A percentile compares a stretch with the other conserved stretches of the same genome.
These are phyloP conservation scores for Hypsizygus marmoreus DNA, from an alignment of 768 basidiomycete species.

Conservation along the genomic window DNA sequence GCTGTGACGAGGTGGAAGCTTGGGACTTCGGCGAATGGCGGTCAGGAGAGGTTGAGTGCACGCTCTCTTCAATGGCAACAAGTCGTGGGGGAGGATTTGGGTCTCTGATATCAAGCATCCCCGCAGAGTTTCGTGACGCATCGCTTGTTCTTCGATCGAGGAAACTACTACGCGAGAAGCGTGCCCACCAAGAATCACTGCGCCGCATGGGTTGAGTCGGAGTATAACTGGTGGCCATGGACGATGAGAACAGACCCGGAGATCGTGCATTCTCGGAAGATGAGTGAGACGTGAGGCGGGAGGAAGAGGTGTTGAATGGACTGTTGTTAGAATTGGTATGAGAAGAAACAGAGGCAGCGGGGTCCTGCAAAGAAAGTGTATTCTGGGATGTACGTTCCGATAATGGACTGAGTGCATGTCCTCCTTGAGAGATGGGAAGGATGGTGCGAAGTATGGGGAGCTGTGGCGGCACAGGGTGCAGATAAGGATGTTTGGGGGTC, in stretches of 20 bases:
- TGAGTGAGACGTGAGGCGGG: slow-evolving; percentile 27
- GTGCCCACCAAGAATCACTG: slow-evolving; percentile 78
- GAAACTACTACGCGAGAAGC: slow-evolving; percentile 67
- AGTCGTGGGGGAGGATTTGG: slow-evolving; percentile 77
- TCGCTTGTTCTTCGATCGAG: slow-evolving; percentile 58
- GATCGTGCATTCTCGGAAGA: slow-evolving; percentile 28
- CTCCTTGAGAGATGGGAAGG: slow-evolving; percentile 33
- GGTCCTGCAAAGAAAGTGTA: slow-evolving; percentile 28
- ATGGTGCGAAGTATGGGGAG: slow-evolving; percentile 30
- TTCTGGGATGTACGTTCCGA: slow-evolving; percentile 38
- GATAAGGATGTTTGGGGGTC: slow-evolving; percentile 6
- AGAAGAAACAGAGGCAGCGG: slow-evolving; percentile 27
- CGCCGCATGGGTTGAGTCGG: slow-evolving; percentile 55
- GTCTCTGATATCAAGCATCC: slow-evolving; percentile 66
- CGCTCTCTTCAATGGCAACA: slow-evolving; percentile 56
- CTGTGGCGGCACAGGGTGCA: slow-evolving; percentile 17
- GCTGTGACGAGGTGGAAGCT: slow-evolving; percentile 9
- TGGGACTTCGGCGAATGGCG: slow-evolving; percentile 16
- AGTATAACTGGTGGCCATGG: slow-evolving; percentile 40
- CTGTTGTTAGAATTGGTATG: slow-evolving; percentile 29
- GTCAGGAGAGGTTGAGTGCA: slow-evolving; percentile 31
- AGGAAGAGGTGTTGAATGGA: slow-evolving; percentile 23
- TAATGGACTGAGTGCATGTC: slow-evolving; percentile 39
- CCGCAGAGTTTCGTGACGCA: slow-evolving; percentile 29
- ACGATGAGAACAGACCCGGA: slow-evolving; percentile 34